Evolutionary conservation across 176 grass and related monocot genomes (phyloP).

Genomic region (Oryza australiensis): DNA sequence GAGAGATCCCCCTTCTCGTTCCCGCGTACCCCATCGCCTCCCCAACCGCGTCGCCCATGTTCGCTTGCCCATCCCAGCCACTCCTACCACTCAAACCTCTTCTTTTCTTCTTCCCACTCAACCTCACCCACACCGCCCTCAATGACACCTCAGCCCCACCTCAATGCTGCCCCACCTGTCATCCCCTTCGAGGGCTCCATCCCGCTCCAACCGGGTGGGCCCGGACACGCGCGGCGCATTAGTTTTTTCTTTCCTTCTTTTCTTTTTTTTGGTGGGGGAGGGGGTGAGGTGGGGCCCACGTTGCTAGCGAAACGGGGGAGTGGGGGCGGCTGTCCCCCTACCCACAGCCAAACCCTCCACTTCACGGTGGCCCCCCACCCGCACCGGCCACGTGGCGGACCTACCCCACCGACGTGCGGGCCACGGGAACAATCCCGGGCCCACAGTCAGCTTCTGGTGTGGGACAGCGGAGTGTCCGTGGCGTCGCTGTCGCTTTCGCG

Average conservation of each 20-base stretch:
- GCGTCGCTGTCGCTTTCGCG: background rate
- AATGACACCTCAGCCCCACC: background rate
- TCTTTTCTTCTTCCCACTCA: accelerated
- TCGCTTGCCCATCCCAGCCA: background rate
- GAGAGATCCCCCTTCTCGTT: background rate
- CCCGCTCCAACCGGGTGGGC: too few species aligned
- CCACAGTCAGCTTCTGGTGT: background rate
- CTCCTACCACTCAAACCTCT: background rate
- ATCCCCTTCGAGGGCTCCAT: background rate
- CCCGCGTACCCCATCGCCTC: conserved; percentile 22
- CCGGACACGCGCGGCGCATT: background rate
- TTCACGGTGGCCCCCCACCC: background rate
- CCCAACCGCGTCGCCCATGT: conserved; percentile 31
- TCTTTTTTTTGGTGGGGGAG: too few species aligned
- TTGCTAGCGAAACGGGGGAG: background rate
- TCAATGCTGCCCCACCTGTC: accelerated
- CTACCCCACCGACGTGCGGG: background rate
- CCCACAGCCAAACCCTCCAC: conserved; percentile 37
- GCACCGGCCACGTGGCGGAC: background rate
- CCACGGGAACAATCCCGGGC: accelerated
- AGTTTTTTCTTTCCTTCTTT: too few species aligned
- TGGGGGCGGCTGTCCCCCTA: conserved; percentile 24
- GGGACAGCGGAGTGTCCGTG: accelerated
- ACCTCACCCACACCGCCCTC: accelerated
- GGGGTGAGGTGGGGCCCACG: conserved; percentile 4